Conservation (phyloP, 345 rosid species). For the Camelina neglecta region DNA sequence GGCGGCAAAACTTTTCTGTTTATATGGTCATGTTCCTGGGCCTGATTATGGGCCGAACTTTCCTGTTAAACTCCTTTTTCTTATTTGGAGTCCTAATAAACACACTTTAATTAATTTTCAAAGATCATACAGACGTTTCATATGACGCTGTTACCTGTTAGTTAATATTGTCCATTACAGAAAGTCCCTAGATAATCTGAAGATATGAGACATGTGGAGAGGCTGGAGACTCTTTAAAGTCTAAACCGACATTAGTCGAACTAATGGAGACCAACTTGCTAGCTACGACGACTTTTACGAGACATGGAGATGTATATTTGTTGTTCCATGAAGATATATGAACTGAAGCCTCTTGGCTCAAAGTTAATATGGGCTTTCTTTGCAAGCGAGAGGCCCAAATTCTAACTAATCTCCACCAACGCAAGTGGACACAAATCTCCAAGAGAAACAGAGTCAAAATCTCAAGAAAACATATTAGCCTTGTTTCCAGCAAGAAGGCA, state of each 20-base stretch:
- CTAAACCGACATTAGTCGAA: too few species aligned
- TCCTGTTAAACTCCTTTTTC: background rate
- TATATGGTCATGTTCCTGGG: background rate
- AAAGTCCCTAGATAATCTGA: too few species aligned
- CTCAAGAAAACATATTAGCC: conserved; percentile 25
- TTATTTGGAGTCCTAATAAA: too few species aligned
- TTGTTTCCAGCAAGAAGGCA: conserved; percentile 23
- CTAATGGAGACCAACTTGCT: background rate
- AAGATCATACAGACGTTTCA: too few species aligned
- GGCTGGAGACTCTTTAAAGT: too few species aligned
- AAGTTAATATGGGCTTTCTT: background rate
- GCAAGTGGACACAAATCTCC: conserved; percentile 18
- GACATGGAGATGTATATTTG: background rate
- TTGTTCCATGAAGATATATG: background rate
- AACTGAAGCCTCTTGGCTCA: background rate
- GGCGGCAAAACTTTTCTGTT: too few species aligned
- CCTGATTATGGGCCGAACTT: background rate
- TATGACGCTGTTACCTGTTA: too few species aligned
- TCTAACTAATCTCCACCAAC: background rate
- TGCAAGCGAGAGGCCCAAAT: background rate
- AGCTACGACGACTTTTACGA: background rate
- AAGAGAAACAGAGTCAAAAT: conserved; percentile 14
- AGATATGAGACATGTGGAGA: too few species aligned
- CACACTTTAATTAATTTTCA: too few species aligned
- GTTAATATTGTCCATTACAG: too few species aligned